Base-by-base conservation (phyloP, 805 yeast species). In the Candida ascalaphidarum region DNA sequence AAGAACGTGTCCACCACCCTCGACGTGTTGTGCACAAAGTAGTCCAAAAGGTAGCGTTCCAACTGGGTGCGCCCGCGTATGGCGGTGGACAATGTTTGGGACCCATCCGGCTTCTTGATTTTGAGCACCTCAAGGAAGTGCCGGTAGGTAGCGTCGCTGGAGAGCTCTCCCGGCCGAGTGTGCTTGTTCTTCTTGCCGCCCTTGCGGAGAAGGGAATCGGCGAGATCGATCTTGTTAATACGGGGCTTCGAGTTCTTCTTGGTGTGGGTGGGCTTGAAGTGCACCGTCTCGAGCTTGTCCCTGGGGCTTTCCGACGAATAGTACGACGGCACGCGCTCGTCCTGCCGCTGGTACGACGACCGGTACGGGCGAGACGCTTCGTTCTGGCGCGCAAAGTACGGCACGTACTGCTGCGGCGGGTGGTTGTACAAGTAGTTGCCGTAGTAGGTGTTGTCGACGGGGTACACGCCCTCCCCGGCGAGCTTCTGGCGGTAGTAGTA, bases 221-320 rank as follows among this genome's bases (percentile, higher is more conserved):
- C 34, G 26, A 41, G 41, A 19, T 40, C 40, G 17, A 59, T 41
- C 30, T 53, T 55, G 36, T 58, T 50, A 36, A 60, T 60, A 19
- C 63, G 41, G 3, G 67, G 67, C 23, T 50, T 44, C 13, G 51
- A 38, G 36, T 60, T 59, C 30, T 44, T 44, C 34, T 60, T 60
- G 11, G 65, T 57, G 22, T 50, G 52, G 8, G 43, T 49, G 9
- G 66, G 66, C 31, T 53, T 54, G 46, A 48, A 59, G 28, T 50
- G 33, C 18, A 28, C 29, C 18, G 27, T 28, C 12, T n/a, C n/a
- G n/a, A n/a, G 21, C 14, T 17, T 8, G 17, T 8, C 12, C 7
- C 22, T 10, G 22, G 31, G n/a, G 26, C 17, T 15, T 27, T 17
- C 5, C 16, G 30, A 11, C 15, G 25, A 8, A 14, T 10, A 13